Evolutionary conservation across 306 rosid genomes (phyloP).

Genomic region (Cucurbita argyrosperma): DNA sequence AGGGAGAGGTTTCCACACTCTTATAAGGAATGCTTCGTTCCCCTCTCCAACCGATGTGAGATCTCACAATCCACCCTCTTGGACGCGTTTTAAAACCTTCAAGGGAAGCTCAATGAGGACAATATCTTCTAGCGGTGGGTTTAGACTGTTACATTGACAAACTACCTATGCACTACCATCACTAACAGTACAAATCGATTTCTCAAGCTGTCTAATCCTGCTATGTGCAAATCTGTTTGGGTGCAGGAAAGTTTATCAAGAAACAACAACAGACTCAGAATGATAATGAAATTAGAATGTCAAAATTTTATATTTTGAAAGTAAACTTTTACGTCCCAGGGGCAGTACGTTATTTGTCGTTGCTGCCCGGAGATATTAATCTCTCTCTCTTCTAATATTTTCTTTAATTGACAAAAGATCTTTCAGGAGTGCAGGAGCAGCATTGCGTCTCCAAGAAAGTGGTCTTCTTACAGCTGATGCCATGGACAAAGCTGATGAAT

Average conservation of each 20-base stretch:
- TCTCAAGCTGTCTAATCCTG: not conserved
- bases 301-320: not conserved
- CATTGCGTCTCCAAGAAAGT: slow-evolving; percentile 56
- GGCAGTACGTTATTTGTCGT: not conserved
- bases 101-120: too few relatives aligned
- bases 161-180: not conserved
- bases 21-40: too few relatives aligned
- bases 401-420: slow-evolving; percentile 13
- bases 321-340: not conserved
- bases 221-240: not conserved
- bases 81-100: too few relatives aligned
- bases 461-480: slow-evolving; percentile 61
- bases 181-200: not conserved
- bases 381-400: not conserved
- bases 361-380: slow-evolving; percentile 1
- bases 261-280: not conserved
- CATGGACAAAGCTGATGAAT: slow-evolving; percentile 67
- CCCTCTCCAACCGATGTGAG: too few relatives aligned
- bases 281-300: not conserved
- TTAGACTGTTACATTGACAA: not conserved
- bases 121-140: too few relatives aligned
- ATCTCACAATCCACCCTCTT: too few relatives aligned
- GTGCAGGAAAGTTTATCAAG: not conserved
- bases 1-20: too few relatives aligned
- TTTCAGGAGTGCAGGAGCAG: slow-evolving; percentile 56